A percentile compares a stretch with the other conserved stretches of the same genome.
These are phyloP conservation scores for Fagopyrum homotropicum DNA, from an alignment of 148 eudicot species.

Conservation along the genomic window DNA sequence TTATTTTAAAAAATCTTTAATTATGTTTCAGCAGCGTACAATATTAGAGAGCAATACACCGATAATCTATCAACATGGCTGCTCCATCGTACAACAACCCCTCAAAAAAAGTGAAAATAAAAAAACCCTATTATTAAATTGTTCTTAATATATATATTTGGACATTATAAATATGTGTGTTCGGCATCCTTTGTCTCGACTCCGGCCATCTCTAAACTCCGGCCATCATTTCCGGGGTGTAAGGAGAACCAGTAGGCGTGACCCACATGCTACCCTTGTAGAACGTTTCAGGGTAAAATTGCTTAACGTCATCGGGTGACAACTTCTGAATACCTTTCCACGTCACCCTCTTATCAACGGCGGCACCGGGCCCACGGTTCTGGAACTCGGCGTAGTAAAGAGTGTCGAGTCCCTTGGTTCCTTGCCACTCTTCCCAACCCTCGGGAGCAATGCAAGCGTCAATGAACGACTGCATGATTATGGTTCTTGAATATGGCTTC, in stretches of 20 bases:
- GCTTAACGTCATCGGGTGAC: constrained; percentile 5
- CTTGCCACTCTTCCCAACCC: constrained; percentile 54
- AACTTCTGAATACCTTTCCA: constrained; percentile 49
- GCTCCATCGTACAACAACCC: not conserved
- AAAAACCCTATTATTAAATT: not conserved
- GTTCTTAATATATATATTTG: not conserved
- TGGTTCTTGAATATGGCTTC: constrained; percentile 36
- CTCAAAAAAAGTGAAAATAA: not conserved
- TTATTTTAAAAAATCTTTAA: not conserved
- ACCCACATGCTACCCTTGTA: constrained; percentile 42
- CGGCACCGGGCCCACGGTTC: constrained; percentile 52
- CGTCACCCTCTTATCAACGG: constrained; percentile 24
- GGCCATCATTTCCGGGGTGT: constrained; percentile 23
- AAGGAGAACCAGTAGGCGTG: constrained; percentile 33
- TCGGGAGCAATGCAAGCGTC: constrained; percentile 31
- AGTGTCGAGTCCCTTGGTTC: constrained; percentile 22
- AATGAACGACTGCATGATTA: constrained; percentile 36
- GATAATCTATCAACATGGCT: not conserved
- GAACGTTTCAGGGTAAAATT: constrained; percentile 22
- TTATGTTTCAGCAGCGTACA: not conserved
- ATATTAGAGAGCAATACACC: not conserved
- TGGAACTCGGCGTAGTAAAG: constrained; percentile 40
- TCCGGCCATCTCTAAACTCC: not conserved
- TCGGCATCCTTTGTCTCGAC: not conserved
- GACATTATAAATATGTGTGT: not conserved